Conservation (phyloP, 1,284 basidiomycete genomes). For the Macrocystidia cucumis region DNA sequence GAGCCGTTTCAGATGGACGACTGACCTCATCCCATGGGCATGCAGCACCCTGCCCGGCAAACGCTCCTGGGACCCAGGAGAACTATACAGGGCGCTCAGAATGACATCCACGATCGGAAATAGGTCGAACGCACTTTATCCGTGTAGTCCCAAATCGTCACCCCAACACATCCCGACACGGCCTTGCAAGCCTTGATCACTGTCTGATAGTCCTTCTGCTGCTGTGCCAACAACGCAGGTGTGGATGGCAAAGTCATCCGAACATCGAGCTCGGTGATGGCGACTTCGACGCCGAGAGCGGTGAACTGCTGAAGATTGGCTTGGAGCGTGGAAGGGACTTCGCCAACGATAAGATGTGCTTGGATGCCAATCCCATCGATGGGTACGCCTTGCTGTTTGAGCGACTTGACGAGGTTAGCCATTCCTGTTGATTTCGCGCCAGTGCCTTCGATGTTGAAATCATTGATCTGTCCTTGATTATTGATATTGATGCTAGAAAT, state of each 20-base stretch:
- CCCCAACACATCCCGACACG: constrained; percentile 40
- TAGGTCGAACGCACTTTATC: constrained; percentile 27
- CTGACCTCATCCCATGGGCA: constrained; percentile 40
- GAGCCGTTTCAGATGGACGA: neutral
- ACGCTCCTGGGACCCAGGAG: constrained; percentile 44
- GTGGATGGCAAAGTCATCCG: constrained; percentile 47
- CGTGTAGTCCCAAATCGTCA: constrained; percentile 48
- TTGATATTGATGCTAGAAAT: constrained; percentile 1
- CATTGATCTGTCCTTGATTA: constrained; percentile 48
- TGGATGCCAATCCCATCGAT: constrained; percentile 54
- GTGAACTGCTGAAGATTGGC: constrained; percentile 38
- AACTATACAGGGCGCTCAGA: constrained; percentile 23
- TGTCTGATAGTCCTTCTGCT: constrained; percentile 45
- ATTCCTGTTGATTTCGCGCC: constrained; percentile 46
- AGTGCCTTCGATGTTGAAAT: constrained; percentile 46
- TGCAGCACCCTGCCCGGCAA: constrained; percentile 39
- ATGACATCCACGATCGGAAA: neutral
- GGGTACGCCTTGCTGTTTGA: constrained; percentile 36
- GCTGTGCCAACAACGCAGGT: constrained; percentile 37
- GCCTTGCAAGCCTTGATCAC: constrained; percentile 46
- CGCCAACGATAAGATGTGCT: constrained; percentile 43
- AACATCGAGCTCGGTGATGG: constrained; percentile 56
- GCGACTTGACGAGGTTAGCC: constrained; percentile 38
- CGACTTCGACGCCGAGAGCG: constrained; percentile 47
- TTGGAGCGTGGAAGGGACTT: constrained; percentile 35